Conservation (phyloP, 345 rosid genomes). For the Citrus sinensis region DVS_A1.0 CM039163.1:41051001-41051500, state of each 20-base stretch:
- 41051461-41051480: background rate
- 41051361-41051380: background rate
- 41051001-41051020: constrained; percentile 59
- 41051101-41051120: background rate
- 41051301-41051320: background rate
- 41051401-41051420: background rate
- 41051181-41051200: background rate
- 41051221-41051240: background rate
- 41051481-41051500: constrained; percentile 85
- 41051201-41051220: background rate
- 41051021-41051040: constrained; percentile 87
- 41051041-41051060: constrained; percentile 87
- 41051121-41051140: background rate
- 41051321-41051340: background rate
- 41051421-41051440: background rate
- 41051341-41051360: too few species aligned
- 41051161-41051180: too few species aligned
- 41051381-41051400: background rate
- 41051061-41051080: constrained; percentile 81
- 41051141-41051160: too few species aligned
- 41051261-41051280: background rate
- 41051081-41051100: background rate
- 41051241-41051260: background rate
- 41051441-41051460: background rate
- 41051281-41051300: background rate